A percentile compares a stretch with the other conserved stretches of the same genome.
Conservation (phyloP, 768 basidiomycete species). For the Russula ochroleuca region DNA sequence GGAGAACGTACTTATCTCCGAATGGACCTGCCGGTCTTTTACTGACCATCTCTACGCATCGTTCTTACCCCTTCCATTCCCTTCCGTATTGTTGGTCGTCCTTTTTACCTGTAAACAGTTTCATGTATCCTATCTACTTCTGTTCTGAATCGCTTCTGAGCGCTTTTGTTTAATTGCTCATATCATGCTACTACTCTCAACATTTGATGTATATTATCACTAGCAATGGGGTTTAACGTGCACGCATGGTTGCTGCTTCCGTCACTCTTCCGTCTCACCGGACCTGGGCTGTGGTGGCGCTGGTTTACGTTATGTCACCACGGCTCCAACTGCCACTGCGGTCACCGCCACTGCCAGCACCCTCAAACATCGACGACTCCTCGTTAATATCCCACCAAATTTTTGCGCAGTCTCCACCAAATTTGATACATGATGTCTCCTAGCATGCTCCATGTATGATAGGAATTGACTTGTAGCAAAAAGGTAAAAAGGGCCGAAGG, state of each 20-base stretch:
- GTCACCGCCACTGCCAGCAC: too few species aligned
- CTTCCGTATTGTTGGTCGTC: constrained; percentile 5
- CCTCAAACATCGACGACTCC: too few species aligned
- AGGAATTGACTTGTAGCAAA: too few species aligned
- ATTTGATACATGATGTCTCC: too few species aligned
- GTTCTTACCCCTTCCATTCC: constrained; percentile 2
- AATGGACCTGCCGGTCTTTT: background rate
- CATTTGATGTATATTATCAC: constrained; percentile 29
- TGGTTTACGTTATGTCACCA: background rate
- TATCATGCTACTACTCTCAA: constrained; percentile 18
- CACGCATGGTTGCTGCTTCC: constrained; percentile 16
- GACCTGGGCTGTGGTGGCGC: background rate
- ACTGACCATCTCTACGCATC: background rate
- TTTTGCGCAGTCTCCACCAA: too few species aligned
- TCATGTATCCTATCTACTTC: constrained; percentile 17
- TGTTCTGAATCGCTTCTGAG: constrained; percentile 15
- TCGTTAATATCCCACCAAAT: too few species aligned
- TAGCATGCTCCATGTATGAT: too few species aligned
- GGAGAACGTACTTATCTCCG: background rate
- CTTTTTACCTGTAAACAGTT: constrained; percentile 8
- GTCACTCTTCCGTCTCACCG: background rate
- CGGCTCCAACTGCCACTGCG: too few species aligned
- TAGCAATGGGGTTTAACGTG: constrained; percentile 17
- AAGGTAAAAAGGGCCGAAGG: too few species aligned
- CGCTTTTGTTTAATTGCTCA: too few species aligned